phyloP scores from a whole-genome alignment of 139 green algal genomes.

The Klebsormidium nitens region DNA sequence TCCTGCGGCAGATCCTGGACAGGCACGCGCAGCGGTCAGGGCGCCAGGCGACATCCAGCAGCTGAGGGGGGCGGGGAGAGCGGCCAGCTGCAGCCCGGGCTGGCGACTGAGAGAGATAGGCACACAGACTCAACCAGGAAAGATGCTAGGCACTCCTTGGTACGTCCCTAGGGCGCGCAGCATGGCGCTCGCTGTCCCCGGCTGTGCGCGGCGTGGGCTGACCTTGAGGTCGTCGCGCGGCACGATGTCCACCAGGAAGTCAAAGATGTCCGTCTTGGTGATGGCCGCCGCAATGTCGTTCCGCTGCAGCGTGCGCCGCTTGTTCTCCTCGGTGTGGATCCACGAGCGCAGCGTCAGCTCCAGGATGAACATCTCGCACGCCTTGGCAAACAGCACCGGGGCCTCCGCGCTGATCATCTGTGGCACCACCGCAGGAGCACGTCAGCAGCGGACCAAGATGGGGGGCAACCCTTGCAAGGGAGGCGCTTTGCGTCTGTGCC shows the following conservation, averaged over 20 bases:
- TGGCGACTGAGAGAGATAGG: no score
- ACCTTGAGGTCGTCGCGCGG: constrained; percentile 50
- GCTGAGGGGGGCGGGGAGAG: no score
- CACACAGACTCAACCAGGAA: no score
- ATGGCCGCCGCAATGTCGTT: constrained; percentile 94
- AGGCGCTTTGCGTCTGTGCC: background rate
- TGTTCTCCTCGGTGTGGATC: constrained; percentile 93
- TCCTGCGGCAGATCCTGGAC: no score
- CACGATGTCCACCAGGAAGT: constrained; percentile 96
- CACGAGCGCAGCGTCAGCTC: constrained; percentile 84
- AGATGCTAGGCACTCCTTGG: no score
- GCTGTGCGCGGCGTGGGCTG: no score
- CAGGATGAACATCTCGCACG: constrained; percentile 97
- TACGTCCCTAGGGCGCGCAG: no score
- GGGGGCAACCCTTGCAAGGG: background rate
- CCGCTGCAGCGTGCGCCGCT: constrained; percentile 89
- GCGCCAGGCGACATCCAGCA: no score
- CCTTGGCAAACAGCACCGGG: constrained; percentile 95
- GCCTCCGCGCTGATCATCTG: constrained; percentile 78
- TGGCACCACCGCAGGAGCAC: background rate
- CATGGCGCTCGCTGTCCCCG: no score
- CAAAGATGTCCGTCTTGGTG: constrained; percentile 87
- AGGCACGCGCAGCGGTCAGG: no score
- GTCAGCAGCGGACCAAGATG: constrained; percentile 36
- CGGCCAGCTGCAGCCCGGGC: no score